Conservation (phyloP, 306 rosid genomes). For the Quercus parvula region DNA sequence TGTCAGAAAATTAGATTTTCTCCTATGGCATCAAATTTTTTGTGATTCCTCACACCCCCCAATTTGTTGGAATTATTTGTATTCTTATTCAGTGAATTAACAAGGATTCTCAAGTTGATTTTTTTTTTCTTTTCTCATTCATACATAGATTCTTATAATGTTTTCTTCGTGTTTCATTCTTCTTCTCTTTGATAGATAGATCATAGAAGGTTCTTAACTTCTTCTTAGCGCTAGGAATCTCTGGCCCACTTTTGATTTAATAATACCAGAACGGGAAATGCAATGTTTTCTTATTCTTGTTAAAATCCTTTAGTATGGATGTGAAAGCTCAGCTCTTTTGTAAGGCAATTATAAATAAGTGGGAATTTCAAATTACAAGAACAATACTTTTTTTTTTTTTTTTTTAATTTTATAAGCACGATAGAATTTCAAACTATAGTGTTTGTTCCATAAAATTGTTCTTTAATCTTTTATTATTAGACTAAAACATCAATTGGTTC, state of each 20-base stretch:
- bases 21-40: constrained; percentile 5
- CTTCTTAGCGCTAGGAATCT: background rate
- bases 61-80: constrained; percentile 31
- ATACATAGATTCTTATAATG: background rate
- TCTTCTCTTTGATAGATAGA: background rate
- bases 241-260: background rate
- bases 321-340: background rate
- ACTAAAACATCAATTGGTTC: too few relatives aligned
- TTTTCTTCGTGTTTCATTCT: constrained; percentile 8
- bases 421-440: too few relatives aligned
- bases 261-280: too few relatives aligned
- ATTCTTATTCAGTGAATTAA: constrained; percentile 11
- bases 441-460: rapidly evolving
- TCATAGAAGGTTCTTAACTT: background rate
- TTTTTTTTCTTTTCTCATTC: background rate
- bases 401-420: too few relatives aligned
- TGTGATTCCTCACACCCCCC: constrained; percentile 14
- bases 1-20: background rate
- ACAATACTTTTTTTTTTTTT: too few relatives aligned
- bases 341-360: background rate
- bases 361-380: too few relatives aligned
- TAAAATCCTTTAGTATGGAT: too few relatives aligned
- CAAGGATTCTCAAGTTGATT: background rate
- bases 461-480: too few relatives aligned
- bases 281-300: background rate